Percentiles rank a stretch among this genome's conserved stretches.
Evolutionary conservation across 768 basidiomycete genomes (phyloP).

Genomic region (Trametes meyenii): DNA sequence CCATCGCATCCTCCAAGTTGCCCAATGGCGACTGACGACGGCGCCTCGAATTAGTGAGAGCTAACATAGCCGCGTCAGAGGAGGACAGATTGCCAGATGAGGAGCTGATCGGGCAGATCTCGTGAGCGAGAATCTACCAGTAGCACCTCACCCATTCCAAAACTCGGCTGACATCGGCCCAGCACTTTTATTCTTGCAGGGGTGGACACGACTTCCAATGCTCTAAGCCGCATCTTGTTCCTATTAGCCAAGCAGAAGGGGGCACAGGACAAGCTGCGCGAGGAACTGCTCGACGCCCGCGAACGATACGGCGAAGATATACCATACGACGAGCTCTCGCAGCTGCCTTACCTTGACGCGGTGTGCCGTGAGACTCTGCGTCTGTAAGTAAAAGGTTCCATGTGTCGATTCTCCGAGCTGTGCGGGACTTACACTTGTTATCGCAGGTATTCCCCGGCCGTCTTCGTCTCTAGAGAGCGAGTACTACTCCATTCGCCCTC

Average conservation of each 20-base stretch:
- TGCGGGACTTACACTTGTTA: background rate
- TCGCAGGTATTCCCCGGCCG: conserved; percentile 18
- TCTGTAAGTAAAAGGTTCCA: conserved; percentile 25
- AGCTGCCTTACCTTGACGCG: conserved; percentile 64
- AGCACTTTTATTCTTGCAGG: conserved; percentile 29
- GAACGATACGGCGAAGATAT: conserved; percentile 33
- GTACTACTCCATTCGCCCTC: background rate
- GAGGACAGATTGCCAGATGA: conserved; percentile 17
- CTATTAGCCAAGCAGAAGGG: conserved; percentile 32
- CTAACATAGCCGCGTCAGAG: conserved; percentile 14
- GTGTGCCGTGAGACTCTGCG: conserved; percentile 63
- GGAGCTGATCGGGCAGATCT: conserved; percentile 22
- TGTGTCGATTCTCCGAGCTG: conserved; percentile 26
- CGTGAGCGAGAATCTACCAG: conserved; percentile 6
- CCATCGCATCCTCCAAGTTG: no score
- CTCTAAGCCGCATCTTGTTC: conserved; percentile 21
- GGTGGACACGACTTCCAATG: conserved; percentile 28
- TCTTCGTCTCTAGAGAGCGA: background rate
- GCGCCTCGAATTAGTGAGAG: conserved; percentile 25
- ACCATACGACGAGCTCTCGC: conserved; percentile 23
- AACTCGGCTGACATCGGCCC: background rate
- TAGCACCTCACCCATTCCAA: background rate
- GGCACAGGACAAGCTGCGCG: conserved; percentile 34
- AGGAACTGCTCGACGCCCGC: conserved; percentile 21
- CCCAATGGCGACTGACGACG: background rate